Evolutionary conservation across 164 flowering plant genomes (phyloP).

Genomic region (Pachysandra terminalis): DNA sequence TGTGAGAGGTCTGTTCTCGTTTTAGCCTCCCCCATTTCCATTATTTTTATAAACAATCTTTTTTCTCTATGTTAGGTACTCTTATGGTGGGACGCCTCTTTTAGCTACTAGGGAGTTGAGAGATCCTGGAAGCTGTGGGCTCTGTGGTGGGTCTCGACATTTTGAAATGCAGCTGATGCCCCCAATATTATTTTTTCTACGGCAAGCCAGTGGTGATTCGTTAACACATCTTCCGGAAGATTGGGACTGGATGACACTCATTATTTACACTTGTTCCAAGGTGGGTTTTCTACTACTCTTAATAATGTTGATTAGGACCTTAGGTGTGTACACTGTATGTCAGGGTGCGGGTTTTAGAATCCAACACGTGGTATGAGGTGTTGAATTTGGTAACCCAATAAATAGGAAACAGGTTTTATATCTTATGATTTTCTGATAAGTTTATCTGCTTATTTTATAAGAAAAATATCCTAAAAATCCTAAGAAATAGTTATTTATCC

Average conservation of each 20-base stretch:
- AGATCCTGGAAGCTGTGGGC: constrained; percentile 47
- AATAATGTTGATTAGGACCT: neutral
- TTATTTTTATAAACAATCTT: neutral
- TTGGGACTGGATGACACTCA: constrained; percentile 89
- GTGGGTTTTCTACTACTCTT: constrained; percentile 26
- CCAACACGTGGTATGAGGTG: too few relatives aligned
- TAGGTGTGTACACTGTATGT: neutral
- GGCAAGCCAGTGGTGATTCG: constrained; percentile 41
- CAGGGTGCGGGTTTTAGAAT: neutral
- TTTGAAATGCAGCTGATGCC: constrained; percentile 97
- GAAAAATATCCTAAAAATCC: too few relatives aligned
- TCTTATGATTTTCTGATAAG: too few relatives aligned
- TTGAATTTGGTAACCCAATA: too few relatives aligned
- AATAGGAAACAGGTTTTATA: too few relatives aligned
- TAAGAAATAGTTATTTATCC: too few relatives aligned
- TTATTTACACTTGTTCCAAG: constrained; percentile 79
- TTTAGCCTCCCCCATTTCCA: neutral
- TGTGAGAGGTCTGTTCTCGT: too few relatives aligned
- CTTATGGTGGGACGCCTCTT: constrained; percentile 76
- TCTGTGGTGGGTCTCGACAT: constrained; percentile 68
- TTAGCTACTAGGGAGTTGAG: constrained; percentile 37
- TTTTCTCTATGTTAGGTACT: constrained; percentile 43
- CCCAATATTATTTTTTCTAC: constrained; percentile 70
- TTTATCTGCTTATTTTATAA: too few relatives aligned
- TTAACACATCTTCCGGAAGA: constrained; percentile 35